Base-by-base conservation (phyloP, 495 filamentous ascomycete species). In the Penicillium paxilli region DNA sequence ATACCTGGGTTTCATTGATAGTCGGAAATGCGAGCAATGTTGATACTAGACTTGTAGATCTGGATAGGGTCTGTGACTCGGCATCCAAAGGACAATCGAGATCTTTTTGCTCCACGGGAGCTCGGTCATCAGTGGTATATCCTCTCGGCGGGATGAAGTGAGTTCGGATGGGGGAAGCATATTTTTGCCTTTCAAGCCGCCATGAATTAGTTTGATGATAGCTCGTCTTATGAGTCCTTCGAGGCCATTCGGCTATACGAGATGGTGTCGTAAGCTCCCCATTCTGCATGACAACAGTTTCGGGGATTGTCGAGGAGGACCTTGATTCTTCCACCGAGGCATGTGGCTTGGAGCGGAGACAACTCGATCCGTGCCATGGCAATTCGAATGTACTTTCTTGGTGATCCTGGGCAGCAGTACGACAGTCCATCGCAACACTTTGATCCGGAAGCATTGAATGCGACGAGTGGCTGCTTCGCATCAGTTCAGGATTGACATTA, bases 361-460 rank as follows among this genome's bases (percentile, higher is more conserved):
- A 8, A n/a, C 1, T 2, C 8, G 23, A 14, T 0, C n/a, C 20
- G 11, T 23, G 40, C 40, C 19, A 21, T n/a, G 8, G 11, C 9
- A 2, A 11, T 12, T 42, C 10, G 6, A 5, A 10, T 22, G 11
- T 23, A 9, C 0, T 14, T 10, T 42, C 7, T 42, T 21, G 19
- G 3, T 42, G 40, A 23, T 0, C 2, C 8, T 23, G 40, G n/a
- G 40, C 10, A 0, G 40, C 21, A 12, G 20, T 22, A 14, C 3
- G 10, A 20, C 7, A 20, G 2, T 3, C 21, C 10, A 8, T 10
- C 4, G 8, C 4, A 26, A 17, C 25, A 33, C 67, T 68, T 23
- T 55, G 17, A 42, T 66, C 66, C 17, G 73, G 54, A 33, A 71
- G 62, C 67, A 75, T 76, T 9, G 70, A 62, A 48, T 71, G 67